Evolutionary conservation across 768 basidiomycete genomes (phyloP).

Genomic region (Cyclocybe aegerita): DNA sequence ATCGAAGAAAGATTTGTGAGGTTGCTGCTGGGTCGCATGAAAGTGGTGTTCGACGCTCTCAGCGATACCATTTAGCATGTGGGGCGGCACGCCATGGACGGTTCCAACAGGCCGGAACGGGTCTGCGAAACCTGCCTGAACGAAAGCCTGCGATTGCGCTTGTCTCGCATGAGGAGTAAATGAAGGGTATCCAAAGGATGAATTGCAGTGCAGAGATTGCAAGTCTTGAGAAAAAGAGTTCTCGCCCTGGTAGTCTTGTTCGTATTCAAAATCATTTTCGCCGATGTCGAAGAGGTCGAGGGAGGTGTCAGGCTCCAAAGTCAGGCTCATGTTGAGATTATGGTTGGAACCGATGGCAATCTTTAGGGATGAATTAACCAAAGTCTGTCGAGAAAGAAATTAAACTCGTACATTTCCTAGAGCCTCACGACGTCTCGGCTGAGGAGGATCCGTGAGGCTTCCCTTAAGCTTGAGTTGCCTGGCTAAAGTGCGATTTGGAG

Average conservation of each 20-base stretch:
- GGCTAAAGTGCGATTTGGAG: slow-evolving; percentile 58
- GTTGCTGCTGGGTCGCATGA: slow-evolving; percentile 32
- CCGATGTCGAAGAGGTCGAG: slow-evolving; percentile 72
- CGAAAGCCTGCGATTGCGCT: slow-evolving; percentile 23
- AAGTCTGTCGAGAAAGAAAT: slow-evolving; percentile 13
- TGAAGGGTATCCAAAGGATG: slow-evolving; percentile 33
- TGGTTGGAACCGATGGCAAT: slow-evolving; percentile 25
- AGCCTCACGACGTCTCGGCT: slow-evolving; percentile 43
- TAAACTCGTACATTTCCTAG: slow-evolving; percentile 35
- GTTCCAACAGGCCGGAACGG: slow-evolving; percentile 35
- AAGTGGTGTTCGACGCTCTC: slow-evolving; percentile 45
- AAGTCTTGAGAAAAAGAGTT: slow-evolving; percentile 37
- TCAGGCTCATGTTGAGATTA: slow-evolving; percentile 30
- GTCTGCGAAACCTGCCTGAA: slow-evolving; percentile 34
- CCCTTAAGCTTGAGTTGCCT: slow-evolving; percentile 65
- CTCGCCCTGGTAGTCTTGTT: slow-evolving; percentile 35
- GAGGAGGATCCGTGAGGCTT: slow-evolving; percentile 71
- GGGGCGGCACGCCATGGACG: slow-evolving; percentile 18
- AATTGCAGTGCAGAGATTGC: slow-evolving; percentile 27
- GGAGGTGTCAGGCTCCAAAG: slow-evolving; percentile 41
- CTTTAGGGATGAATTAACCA: slow-evolving; percentile 19
- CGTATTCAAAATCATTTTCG: slow-evolving; percentile 63
- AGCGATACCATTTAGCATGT: slow-evolving; percentile 33
- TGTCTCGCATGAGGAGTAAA: slow-evolving; percentile 27
- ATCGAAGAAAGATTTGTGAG: slow-evolving; percentile 18